Conservation (phyloP, 352 stramenopile genomes). For the Pythium phragmitis region DNA sequence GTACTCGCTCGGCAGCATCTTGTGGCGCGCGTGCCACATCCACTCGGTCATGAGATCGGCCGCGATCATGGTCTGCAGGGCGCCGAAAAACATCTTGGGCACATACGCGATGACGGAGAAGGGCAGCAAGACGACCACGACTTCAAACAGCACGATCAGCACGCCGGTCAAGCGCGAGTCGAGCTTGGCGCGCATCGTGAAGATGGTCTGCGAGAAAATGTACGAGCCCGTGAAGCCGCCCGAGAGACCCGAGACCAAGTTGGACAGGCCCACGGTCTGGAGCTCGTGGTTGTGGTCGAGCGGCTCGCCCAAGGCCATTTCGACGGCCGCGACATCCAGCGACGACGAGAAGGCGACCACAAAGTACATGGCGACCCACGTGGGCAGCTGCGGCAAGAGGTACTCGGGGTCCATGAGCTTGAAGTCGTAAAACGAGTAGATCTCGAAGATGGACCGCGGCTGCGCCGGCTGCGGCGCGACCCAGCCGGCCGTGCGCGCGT, state of each 20-base stretch:
- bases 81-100: constrained; percentile 97
- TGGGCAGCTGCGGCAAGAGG: constrained; percentile 77
- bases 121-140: constrained; percentile 82
- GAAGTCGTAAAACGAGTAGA: constrained; percentile 83
- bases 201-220: constrained; percentile 98
- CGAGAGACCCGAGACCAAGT: constrained; percentile 94
- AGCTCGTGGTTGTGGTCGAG: constrained; percentile 96
- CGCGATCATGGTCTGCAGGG: constrained; percentile 96
- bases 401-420: constrained; percentile 57
- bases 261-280: constrained; percentile 95
- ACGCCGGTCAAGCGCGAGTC: constrained; percentile 70
- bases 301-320: constrained; percentile 93
- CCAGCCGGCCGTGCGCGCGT: constrained; percentile 92
- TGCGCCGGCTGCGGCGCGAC: constrained; percentile 76
- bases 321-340: constrained; percentile 97
- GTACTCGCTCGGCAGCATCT: constrained; percentile 91
- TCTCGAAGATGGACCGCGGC: constrained; percentile 60
- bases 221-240: constrained; percentile 98
- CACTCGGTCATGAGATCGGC: constrained; percentile 97
- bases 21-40: constrained; percentile 87
- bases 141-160: constrained; percentile 76
- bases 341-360: constrained; percentile 98
- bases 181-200: constrained; percentile 78
- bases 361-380: constrained; percentile 97
- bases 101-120: constrained; percentile 95